Conservation (phyloP, 805 yeast genomes). For the Pichia paraexigua region DNA sequence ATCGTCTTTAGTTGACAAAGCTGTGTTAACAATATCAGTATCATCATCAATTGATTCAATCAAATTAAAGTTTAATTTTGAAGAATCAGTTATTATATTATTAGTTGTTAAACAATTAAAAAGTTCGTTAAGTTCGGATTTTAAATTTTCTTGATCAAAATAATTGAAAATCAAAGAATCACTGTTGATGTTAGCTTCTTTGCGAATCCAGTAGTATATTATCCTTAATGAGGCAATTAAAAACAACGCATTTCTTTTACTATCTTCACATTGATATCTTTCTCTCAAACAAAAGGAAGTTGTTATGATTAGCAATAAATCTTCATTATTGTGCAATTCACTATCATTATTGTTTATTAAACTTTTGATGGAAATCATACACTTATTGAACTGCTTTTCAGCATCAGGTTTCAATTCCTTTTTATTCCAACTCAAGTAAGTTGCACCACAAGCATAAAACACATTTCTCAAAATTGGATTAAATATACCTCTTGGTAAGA, state of each 20-base stretch:
- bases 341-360: conserved; percentile 2
- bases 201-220: conserved; percentile 22
- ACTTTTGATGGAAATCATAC: conserved; percentile 13
- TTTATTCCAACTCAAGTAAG: conserved; percentile 25
- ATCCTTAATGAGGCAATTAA: conserved; percentile 30
- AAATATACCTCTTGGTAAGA: conserved; percentile 29
- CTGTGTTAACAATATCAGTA: not conserved
- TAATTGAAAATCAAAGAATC: not conserved
- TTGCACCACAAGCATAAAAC: conserved; percentile 35
- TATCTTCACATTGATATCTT: conserved; percentile 24
- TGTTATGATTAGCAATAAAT: not conserved
- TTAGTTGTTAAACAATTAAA: not conserved
- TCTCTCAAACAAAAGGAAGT: conserved; percentile 31
- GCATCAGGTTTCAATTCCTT: not conserved
- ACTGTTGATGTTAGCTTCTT: not conserved
- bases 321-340: not conserved
- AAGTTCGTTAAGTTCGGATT: not conserved
- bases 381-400: not conserved
- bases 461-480: conserved; percentile 28
- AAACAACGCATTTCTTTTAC: conserved; percentile 25
- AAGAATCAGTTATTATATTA: not conserved
- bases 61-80: not conserved
- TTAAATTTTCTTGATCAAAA: not conserved
- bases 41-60: not conserved
- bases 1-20: conserved; percentile 15